Evolutionary conservation across 805 yeast genomes (phyloP), one percentile per base, ranked within the genome.

Genomic region (Yarrowia porcina): DNA sequence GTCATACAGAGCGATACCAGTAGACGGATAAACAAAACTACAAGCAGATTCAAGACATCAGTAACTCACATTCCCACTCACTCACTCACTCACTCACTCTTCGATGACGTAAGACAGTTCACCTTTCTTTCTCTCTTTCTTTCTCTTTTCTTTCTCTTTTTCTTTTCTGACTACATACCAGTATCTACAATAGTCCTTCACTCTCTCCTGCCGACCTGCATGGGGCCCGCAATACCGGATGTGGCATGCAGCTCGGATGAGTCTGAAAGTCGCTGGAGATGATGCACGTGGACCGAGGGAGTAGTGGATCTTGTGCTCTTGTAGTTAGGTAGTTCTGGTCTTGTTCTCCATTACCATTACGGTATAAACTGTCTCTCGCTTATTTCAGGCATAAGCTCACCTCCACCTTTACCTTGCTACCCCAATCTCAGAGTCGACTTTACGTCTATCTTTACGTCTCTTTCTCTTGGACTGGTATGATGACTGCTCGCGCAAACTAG

Each of bases 211-310:
- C 49, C 13, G 12, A 27, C 50, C 50, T 45, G 50, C 50, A 45
- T 45, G 23, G 23, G 11, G 23, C 17, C 35, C 50, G 50, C 50
- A 28, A 45, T 25, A 28, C 50, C 50, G 50, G 50, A 28, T 45
- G 50, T 45, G 50, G 50, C 52, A 45, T 45, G 52, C 52, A 45
- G 52, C 17, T 45, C 52, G 52, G 36, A 45, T 45, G 52, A 45
- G 52, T 30, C 45, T 45, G 52, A 27, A 44, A 17, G 35, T 32
- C 50, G 23, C 35, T 44, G 50, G 6, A 23, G 18, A 10, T 27
- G n/a, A 42, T 25, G 21, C 30, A n/a, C n/a, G n/a, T n/a, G n/a
- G n/a, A n/a, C n/a, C n/a, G n/a, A n/a, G n/a, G n/a, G n/a, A n/a
- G n/a, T n/a, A n/a, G n/a, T n/a, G n/a, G n/a, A n/a, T n/a, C n/a